Evolutionary conservation across 805 yeast genomes (phyloP), one percentile per base, ranked within the genome.

Genomic region (Clavispora phyllophila): DNA sequence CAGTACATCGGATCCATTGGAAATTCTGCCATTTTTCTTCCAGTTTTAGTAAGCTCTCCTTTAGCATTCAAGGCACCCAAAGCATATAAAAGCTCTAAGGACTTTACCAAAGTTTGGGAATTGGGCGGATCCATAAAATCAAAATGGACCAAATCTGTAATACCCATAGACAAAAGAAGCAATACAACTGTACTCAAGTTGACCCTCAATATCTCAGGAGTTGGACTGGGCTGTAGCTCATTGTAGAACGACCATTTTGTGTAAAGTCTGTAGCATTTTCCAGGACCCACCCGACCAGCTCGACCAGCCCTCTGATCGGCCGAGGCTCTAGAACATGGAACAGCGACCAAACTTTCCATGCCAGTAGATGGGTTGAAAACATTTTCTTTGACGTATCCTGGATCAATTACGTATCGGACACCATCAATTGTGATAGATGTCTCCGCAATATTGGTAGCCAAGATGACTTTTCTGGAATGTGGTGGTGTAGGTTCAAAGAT

Each of bases 41-140:
- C 99, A 1, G 81, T 57, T 37, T 76, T 69, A 0, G 98, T 91
- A 31, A 93, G 66, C 39, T 77, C 72, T 0, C 98, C 99, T 43
- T 75, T 75, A 9, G 82, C 80, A 51, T 86, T 88, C 42, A 93
- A 64, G 0, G 97, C 98, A 0, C 96, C 95, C 8, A 93, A 62
- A 0, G 90, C 81, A 60, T 87, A 91, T n/a, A 93, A 65, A 39
- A 86, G 75, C 47, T 88, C 93, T 28, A 91, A 65, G 0, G 96
- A 83, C 41, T 82, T 79, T 12, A 85, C 76, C 51, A 95, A 65
- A 0, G 93, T 70, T 24, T 80, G 81, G 2, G 82, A 67, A 2
- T 87, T 78, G 1, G 99, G 99, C 7, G 87, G 79, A 57, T 93
- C 99, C 81, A 93, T 76, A 54, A 93, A 88, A 41, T 91, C 96